Evolutionary conservation across 257 asterid genomes (phyloP).

Genomic region (Solanum corneliomulleri): DNA sequence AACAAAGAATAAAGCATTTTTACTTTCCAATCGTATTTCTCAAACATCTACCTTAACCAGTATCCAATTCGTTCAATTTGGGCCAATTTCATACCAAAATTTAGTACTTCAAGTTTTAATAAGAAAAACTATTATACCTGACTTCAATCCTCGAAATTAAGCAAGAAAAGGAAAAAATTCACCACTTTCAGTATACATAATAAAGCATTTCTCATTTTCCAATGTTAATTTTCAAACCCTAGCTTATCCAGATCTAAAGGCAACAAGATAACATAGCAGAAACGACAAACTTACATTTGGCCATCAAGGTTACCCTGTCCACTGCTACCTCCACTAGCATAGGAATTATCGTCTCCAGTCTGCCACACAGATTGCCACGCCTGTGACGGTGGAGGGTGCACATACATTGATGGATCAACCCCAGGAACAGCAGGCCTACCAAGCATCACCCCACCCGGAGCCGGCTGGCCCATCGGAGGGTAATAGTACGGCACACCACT

Average conservation of each 20-base stretch:
- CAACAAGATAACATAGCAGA: background rate
- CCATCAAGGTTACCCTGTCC: constrained; percentile 65
- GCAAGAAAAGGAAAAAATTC: background rate
- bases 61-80: background rate
- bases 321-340: constrained; percentile 41
- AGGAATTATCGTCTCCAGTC: constrained; percentile 49
- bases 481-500: constrained; percentile 73
- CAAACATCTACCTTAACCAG: background rate
- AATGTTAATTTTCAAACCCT: background rate
- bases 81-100: background rate
- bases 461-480: constrained; percentile 68
- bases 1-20: background rate
- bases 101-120: background rate
- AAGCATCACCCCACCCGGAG: constrained; percentile 41
- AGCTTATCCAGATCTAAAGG: background rate
- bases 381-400: constrained; percentile 66
- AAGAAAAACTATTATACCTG: background rate
- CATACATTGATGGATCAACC: constrained; percentile 56
- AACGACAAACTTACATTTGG: constrained; percentile 31
- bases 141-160: background rate
- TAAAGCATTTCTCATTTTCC: background rate
- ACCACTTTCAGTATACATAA: background rate
- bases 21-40: background rate
- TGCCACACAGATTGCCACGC: constrained; percentile 92
- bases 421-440: constrained; percentile 66